These are phyloP conservation scores for Saturnispora gosingensis DNA, from an alignment of 805 yeast genomes.

Conservation along the genomic window DNA sequence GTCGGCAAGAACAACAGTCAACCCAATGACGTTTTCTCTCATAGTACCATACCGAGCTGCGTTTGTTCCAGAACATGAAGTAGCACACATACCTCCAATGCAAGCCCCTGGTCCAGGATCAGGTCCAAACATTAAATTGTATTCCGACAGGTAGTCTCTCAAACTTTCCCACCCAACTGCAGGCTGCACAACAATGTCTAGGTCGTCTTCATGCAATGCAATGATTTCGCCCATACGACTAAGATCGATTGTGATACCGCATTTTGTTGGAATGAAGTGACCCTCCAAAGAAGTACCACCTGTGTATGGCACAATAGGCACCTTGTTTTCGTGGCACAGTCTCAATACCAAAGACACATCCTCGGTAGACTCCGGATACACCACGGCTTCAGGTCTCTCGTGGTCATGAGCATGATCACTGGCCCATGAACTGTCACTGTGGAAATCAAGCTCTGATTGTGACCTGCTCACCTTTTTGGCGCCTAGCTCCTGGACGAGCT, in stretches of 20 bases:
- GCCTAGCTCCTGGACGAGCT: constrained; percentile 46
- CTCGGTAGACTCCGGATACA: constrained; percentile 56
- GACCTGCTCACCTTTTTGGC: constrained; percentile 36
- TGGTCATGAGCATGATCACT: constrained; percentile 27
- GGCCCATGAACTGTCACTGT: constrained; percentile 27
- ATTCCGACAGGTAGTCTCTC: constrained; percentile 39
- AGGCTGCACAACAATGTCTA: constrained; percentile 67
- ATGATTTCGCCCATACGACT: constrained; percentile 53
- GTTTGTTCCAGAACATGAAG: constrained; percentile 73
- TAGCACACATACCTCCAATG: constrained; percentile 71
- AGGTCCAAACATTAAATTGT: constrained; percentile 58
- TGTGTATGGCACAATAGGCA: constrained; percentile 68
- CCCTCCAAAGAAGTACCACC: constrained; percentile 81
- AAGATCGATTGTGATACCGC: constrained; percentile 53
- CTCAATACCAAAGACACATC: constrained; percentile 57
- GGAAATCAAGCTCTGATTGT: constrained; percentile 22
- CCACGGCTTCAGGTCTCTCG: constrained; percentile 35
- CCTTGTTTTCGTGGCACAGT: constrained; percentile 46
- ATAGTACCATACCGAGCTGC: constrained; percentile 76
- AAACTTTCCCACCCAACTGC: constrained; percentile 75
- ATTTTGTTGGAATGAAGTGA: constrained; percentile 61
- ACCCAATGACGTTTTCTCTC: constrained; percentile 58
- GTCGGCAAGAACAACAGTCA: constrained; percentile 73
- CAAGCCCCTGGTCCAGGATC: constrained; percentile 78
- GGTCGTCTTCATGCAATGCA: constrained; percentile 49